These are phyloP conservation scores for Endocarpon pusillum DNA, from an alignment of 495 filamentous ascomycete genomes.

Conservation along the genomic window DNA sequence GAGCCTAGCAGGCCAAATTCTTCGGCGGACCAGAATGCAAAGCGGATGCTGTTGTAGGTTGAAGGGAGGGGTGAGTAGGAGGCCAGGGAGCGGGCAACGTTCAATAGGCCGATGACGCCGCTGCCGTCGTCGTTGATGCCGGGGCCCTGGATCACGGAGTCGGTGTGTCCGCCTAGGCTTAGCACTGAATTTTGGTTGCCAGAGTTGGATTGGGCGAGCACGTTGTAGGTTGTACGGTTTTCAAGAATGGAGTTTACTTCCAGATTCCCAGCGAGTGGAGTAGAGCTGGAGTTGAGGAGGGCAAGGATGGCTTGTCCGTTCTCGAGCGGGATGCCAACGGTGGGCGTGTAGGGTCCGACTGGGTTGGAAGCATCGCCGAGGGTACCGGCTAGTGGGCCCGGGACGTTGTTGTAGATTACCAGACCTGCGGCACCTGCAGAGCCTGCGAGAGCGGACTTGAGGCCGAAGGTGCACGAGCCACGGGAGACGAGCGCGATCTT, in stretches of 20 bases:
- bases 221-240: constrained; percentile 39
- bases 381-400: constrained; percentile 33
- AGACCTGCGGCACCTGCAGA: constrained; percentile 42
- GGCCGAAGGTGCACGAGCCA: constrained; percentile 42
- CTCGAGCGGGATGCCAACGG: constrained; percentile 33
- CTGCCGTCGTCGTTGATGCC: constrained; percentile 59
- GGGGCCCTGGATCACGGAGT: constrained; percentile 44
- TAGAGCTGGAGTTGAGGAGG: constrained; percentile 19
- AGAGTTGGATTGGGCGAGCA: constrained; percentile 47
- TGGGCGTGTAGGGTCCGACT: constrained; percentile 30
- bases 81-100: constrained; percentile 41
- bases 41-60: constrained; percentile 50
- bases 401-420: constrained; percentile 44
- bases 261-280: constrained; percentile 14
- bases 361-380: constrained; percentile 32
- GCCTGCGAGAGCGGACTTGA: constrained; percentile 38
- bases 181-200: constrained; percentile 50
- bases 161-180: constrained; percentile 46
- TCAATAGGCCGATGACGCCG: constrained; percentile 45
- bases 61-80: constrained; percentile 32
- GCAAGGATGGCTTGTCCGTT: constrained; percentile 32
- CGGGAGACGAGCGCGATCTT: constrained; percentile 39
- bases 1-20: constrained; percentile 50
- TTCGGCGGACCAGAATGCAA: constrained; percentile 54
- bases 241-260: constrained; percentile 24